Conservation (phyloP, 2,329 filamentous ascomycete species). For the Ophiostoma tasmaniense region DNA sequence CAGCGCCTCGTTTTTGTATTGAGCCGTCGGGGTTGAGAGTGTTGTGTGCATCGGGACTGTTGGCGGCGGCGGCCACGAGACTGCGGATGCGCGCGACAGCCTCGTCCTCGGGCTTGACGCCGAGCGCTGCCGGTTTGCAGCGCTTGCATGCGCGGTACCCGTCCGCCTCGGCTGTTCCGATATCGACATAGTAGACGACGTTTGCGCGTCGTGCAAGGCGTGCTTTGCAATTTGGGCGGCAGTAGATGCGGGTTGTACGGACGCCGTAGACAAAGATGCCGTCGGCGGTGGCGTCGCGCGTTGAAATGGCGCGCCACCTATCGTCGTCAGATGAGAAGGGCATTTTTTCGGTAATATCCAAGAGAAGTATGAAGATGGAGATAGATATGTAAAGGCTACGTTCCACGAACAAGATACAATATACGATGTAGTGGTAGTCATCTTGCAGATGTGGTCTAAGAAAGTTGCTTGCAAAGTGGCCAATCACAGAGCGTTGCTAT, state of each 20-base stretch:
- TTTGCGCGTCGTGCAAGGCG: constrained; percentile 54
- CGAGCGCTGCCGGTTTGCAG: constrained; percentile 38
- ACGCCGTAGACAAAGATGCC: constrained; percentile 38
- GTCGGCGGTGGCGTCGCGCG: constrained; percentile 30
- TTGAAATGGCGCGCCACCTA: constrained; percentile 30
- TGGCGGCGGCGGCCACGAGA: constrained; percentile 23
- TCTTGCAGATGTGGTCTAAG: not conserved
- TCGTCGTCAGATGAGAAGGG: not conserved
- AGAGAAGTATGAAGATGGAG: not conserved
- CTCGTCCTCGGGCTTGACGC: constrained; percentile 34
- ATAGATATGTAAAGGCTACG: not conserved
- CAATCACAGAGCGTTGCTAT: not conserved
- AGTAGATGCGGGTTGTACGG: constrained; percentile 44
- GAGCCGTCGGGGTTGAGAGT: constrained; percentile 16
- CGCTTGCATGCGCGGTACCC: constrained; percentile 52
- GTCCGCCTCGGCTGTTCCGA: constrained; percentile 35
- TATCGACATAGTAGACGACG: constrained; percentile 44
- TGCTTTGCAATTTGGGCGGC: constrained; percentile 52
- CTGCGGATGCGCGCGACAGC: constrained; percentile 36
- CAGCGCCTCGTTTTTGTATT: constrained; percentile 22
- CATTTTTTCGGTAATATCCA: not conserved
- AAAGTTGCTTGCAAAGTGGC: constrained; percentile 2
- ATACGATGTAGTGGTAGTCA: not conserved
- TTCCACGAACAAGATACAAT: not conserved
- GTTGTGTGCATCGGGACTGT: constrained; percentile 20